Percentiles rank a stretch among this genome's conserved stretches.
phyloP scores from a whole-genome alignment of 306 rosid species.

The Lathyrus oleraceus region DNA sequence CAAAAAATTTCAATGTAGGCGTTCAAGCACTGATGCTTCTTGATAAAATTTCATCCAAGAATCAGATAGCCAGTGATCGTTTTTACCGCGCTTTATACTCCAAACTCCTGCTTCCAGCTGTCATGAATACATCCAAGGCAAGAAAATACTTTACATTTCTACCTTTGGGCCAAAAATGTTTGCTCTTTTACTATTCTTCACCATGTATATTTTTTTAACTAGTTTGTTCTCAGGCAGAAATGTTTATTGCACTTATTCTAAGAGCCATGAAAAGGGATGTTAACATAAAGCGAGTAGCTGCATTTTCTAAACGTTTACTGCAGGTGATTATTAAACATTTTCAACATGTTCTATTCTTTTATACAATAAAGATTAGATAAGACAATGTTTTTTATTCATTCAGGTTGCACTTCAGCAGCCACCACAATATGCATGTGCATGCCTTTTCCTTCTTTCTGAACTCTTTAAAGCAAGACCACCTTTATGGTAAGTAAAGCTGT shows the following conservation, averaged over 20 bases:
- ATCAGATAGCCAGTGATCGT: slow-evolving; percentile 86
- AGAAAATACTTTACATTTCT: slow-evolving; percentile 20
- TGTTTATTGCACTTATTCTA: slow-evolving; percentile 86
- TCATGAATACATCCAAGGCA: slow-evolving; percentile 90
- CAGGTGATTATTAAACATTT: slow-evolving; percentile 56
- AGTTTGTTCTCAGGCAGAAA: slow-evolving; percentile 66
- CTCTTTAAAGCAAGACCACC: slow-evolving; percentile 89
- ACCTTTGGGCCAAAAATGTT: not conserved
- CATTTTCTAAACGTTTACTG: slow-evolving; percentile 81
- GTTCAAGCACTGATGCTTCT: slow-evolving; percentile 97
- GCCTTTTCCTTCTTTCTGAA: slow-evolving; percentile 93
- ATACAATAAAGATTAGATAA: not conserved
- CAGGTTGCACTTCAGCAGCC: slow-evolving; percentile 98
- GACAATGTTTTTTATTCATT: slow-evolving; percentile 12
- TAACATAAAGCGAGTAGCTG: slow-evolving; percentile 83
- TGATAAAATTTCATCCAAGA: slow-evolving; percentile 90
- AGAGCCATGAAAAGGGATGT: slow-evolving; percentile 93
- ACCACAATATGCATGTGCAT: slow-evolving; percentile 93
- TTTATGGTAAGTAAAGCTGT: slow-evolving; percentile 67
- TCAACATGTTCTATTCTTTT: not conserved
- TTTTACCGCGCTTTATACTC: slow-evolving; percentile 90
- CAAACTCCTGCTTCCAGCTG: slow-evolving; percentile 85
- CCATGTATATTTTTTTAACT: slow-evolving; percentile 6
- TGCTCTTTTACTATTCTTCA: not conserved
- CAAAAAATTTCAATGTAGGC: slow-evolving; percentile 85